Base-by-base conservation (phyloP, 2,329 filamentous ascomycete genomes). In the Onygenales sp. region DNA sequence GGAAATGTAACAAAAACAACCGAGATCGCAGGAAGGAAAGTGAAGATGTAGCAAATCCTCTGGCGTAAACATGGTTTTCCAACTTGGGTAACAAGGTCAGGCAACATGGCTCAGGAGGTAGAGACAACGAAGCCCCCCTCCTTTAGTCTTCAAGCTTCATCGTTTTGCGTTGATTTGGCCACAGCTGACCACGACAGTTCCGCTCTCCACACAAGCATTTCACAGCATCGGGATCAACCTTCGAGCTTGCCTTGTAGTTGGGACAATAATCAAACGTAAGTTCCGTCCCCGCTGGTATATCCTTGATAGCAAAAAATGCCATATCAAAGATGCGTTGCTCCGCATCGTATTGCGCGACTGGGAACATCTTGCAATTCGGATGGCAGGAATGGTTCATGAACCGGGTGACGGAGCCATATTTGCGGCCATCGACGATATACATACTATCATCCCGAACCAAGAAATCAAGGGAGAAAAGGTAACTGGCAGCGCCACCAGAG, bases 361-460 rank as follows among this genome's bases (percentile, higher is more conserved):
- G 63, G 27, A 75, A 67, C 42, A 73, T 70, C 9, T 68, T 67
- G 56, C 71, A 74, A 49, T 77, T 77, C 0, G 74, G 73, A 17
- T 71, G 69, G 61, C 74, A 76, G 0, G 72, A 75, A 54, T 76
- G 74, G 46, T 76, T 76, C 58, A 76, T 74, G 53, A 75, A 76
- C 0, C 74, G 67, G 4, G 72, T 74, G 0, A 70, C 60, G 0
- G 66, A 65, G 4, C 74, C 74, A 44, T 71, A 70, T 31, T 67
- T 70, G 42, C 66, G 65, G 0, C 73, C 73, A 49, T 76, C 74
- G 0, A 76, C 63, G 4, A 74, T 66, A 49, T 72, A 74, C 11
- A 64, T 61, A 1, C 62, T 53, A 2, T 63, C 58, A 4, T 65
- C 61, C 2, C 14, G 11, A 2, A 60, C 53, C 37, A 69, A 63